phyloP scores from a whole-genome alignment of 2,329 filamentous ascomycete genomes.

The Fusarium transvaalense region DNA sequence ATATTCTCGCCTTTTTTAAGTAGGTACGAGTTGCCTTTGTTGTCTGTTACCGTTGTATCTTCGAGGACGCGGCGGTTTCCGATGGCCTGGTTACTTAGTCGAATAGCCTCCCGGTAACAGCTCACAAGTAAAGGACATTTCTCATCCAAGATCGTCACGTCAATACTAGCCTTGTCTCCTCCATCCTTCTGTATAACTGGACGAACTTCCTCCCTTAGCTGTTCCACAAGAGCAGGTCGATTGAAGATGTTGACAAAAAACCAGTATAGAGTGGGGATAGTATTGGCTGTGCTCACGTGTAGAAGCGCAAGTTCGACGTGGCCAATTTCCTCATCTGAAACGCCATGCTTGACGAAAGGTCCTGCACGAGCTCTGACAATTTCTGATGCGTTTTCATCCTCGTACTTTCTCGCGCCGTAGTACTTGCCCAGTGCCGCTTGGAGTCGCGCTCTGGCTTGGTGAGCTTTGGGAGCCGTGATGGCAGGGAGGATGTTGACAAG shows the following conservation, averaged over 20 bases:
- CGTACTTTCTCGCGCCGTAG: slow-evolving; percentile 19
- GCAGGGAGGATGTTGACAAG: slow-evolving; percentile 26
- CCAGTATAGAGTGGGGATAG: slow-evolving; percentile 57
- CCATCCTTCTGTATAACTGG: slow-evolving; percentile 6
- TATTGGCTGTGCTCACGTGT: slow-evolving; percentile 53
- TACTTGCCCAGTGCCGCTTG: slow-evolving; percentile 25
- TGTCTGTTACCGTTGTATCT: slow-evolving; percentile 27
- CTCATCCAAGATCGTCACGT: slow-evolving; percentile 53
- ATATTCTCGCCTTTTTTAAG: slow-evolving; percentile 34
- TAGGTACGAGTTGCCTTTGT: slow-evolving; percentile 28
- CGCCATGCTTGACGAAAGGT: slow-evolving; percentile 1
- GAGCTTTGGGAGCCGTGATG: slow-evolving; percentile 21
- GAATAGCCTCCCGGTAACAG: slow-evolving; percentile 27
- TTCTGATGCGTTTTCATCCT: slow-evolving; percentile 42
- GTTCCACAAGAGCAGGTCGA: slow-evolving; percentile 45
- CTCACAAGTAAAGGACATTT: slow-evolving; percentile 53
- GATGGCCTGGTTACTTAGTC: slow-evolving; percentile 20
- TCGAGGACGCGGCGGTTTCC: slow-evolving; percentile 32
- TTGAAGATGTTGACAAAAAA: slow-evolving; percentile 51
- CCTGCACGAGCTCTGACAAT: slow-evolving; percentile 43
- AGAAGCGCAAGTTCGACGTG: slow-evolving; percentile 49
- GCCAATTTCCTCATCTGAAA: slow-evolving; percentile 13
- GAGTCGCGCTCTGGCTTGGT: slow-evolving; percentile 19
- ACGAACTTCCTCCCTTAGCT: slow-evolving; percentile 51
- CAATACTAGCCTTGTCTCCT: slow-evolving; percentile 46